phyloP scores from a whole-genome alignment of 2,329 filamentous ascomycete species.

The Fusarium domesticum region DNA sequence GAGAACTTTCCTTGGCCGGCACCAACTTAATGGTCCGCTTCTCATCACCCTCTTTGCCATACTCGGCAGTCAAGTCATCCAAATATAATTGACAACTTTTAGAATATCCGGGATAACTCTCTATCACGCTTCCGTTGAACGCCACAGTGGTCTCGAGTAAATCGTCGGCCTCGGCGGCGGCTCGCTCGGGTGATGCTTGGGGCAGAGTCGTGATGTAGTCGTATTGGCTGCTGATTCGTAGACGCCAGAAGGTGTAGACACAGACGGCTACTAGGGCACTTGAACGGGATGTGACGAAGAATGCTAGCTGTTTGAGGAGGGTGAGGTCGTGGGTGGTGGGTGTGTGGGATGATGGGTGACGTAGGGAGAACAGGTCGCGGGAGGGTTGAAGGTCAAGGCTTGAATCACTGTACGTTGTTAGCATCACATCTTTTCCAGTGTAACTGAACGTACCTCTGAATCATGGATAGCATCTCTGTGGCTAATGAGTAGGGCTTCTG shows the following conservation, averaged over 20 bases:
- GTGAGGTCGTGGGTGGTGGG: conserved; percentile 47
- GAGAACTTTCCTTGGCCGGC: conserved; percentile 68
- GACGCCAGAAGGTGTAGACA: conserved; percentile 57
- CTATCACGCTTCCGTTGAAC: conserved; percentile 76
- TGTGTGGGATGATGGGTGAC: conserved; percentile 45
- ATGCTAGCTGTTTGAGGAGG: conserved; percentile 52
- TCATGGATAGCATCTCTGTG: conserved; percentile 57
- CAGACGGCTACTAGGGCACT: conserved; percentile 58
- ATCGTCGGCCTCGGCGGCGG: conserved; percentile 51
- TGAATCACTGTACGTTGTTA: conserved; percentile 42
- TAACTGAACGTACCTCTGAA: conserved; percentile 50
- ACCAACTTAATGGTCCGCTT: conserved; percentile 57
- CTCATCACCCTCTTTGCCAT: conserved; percentile 31
- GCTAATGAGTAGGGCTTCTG: conserved; percentile 54
- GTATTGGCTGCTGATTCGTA: conserved; percentile 48
- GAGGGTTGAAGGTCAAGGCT: conserved; percentile 43
- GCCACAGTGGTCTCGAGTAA: conserved; percentile 59
- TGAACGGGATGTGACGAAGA: conserved; percentile 55
- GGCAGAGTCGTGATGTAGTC: conserved; percentile 34
- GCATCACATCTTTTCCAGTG: background rate
- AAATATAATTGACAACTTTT: conserved; percentile 61
- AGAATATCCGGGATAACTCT: conserved; percentile 71
- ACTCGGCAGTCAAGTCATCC: conserved; percentile 51
- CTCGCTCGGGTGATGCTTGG: conserved; percentile 34
- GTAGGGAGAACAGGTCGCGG: conserved; percentile 46